These are phyloP conservation scores for Arctium minus DNA, from an alignment of 129 eudicot genomes.

Conservation along the genomic window DNA sequence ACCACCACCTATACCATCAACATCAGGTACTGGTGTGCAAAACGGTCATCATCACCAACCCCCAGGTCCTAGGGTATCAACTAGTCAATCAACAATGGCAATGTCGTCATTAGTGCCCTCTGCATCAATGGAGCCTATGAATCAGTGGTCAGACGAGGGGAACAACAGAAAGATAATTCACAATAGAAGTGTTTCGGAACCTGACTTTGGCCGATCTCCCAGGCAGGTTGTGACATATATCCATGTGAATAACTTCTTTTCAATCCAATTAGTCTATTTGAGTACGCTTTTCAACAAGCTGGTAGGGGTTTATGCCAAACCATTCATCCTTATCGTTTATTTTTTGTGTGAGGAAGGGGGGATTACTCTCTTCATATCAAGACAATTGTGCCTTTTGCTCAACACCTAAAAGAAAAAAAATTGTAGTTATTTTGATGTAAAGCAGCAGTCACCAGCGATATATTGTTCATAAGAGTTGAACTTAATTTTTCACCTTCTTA, in stretches of 20 bases:
- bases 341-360: too few species aligned
- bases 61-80: constrained; percentile 53
- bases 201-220: constrained; percentile 82
- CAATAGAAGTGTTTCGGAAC: constrained; percentile 89
- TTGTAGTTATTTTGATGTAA: too few species aligned
- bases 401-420: too few species aligned
- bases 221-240: constrained; percentile 57
- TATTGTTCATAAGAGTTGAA: too few species aligned
- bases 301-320: too few species aligned
- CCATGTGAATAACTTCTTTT: neutral
- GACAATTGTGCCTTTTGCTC: too few species aligned
- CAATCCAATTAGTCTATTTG: too few species aligned
- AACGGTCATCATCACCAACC: constrained; percentile 51
- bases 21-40: constrained; percentile 35
- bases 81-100: constrained; percentile 91
- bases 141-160: constrained; percentile 48
- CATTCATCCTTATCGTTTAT: too few species aligned
- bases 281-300: too few species aligned
- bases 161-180: constrained; percentile 59
- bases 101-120: constrained; percentile 84
- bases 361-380: too few species aligned
- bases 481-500: too few species aligned
- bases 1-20: constrained; percentile 71
- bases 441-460: too few species aligned
- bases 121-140: constrained; percentile 81